These are phyloP conservation scores for Coniferiporia sulphurascens DNA, from an alignment of 1,284 basidiomycete genomes.

Conservation along the genomic window DNA sequence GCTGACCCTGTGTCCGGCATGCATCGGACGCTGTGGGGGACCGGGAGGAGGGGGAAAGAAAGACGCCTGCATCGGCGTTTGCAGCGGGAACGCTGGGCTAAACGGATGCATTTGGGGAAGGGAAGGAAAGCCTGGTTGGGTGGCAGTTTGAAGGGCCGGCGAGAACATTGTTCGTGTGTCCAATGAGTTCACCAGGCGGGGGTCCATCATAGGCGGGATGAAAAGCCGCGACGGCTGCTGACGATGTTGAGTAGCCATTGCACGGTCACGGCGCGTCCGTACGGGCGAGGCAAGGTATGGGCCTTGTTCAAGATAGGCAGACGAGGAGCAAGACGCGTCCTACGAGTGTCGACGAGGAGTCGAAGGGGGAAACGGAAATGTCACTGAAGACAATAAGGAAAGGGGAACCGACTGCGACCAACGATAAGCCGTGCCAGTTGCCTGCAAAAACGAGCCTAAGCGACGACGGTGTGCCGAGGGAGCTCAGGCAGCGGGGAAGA, in stretches of 20 bases:
- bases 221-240: slow-evolving; percentile 38
- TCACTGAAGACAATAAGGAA: background rate
- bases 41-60: slow-evolving; percentile 49
- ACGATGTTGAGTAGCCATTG: slow-evolving; percentile 26
- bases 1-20: slow-evolving; percentile 43
- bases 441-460: background rate
- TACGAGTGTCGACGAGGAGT: background rate
- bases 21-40: slow-evolving; percentile 47
- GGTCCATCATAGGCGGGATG: slow-evolving; percentile 39
- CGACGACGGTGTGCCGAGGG: background rate
- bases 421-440: background rate
- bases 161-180: slow-evolving; percentile 51
- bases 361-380: background rate
- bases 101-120: slow-evolving; percentile 39
- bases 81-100: slow-evolving; percentile 34
- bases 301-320: background rate
- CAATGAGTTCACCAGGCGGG: slow-evolving; percentile 41
- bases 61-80: slow-evolving; percentile 66
- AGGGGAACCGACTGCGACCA: background rate
- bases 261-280: background rate
- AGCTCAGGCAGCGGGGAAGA: background rate
- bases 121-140: slow-evolving; percentile 53
- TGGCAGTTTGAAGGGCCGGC: slow-evolving; percentile 55
- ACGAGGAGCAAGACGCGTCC: background rate
- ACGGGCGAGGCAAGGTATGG: background rate